Base-by-base conservation (phyloP, 225 moss, liverwort and hornwort genomes). In the Bryoerythrophyllum caledonicum region DNA sequence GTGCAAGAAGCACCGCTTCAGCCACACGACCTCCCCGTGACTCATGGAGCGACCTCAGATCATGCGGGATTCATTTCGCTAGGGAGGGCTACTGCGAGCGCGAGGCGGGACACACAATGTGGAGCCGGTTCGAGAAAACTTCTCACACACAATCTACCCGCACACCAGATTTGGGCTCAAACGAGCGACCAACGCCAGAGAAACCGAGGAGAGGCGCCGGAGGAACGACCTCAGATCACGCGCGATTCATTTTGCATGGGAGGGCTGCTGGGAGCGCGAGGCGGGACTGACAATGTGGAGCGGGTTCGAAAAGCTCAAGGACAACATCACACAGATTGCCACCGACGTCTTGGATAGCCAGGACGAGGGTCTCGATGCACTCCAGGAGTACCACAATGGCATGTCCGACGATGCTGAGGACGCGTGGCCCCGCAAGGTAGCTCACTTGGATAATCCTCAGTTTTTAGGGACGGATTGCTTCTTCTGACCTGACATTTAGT, bases 321-420 rank as follows among this genome's bases (percentile, higher is more conserved):
- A 97, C 76, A 97, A 92, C 80, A 88, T 97, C 74, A 83, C 97
- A 63, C 97, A 97, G 84, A 97, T 97, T 84, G 94, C 97, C 6
- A 89, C 97, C 9, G 94, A 97, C 72, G 97, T 97, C 78, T 82
- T 94, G 82, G 94, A 93, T 48, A 91, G 85, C 35, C 91, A 91
- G 66, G 94, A 94, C 40, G 94, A 94, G 72, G 96, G 93, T 64
- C 79, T 90, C 27, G 92, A 92, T 69, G 73, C 81, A 5, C 82
- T 68, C 62, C 79, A 58, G 17, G 77, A 69, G 28, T 70, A 80
- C 10, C 38, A 38, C 38, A 38, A 38, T 38, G 38, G 38, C 38
- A 1, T 2, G 9, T 8, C 2, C 10, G 38, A 38, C 67, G 67
- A 88, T 46, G 82, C 72, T 53, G 87, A 88, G 80, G 83, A 82